Evolutionary conservation across 2,329 filamentous ascomycete species (phyloP).

Genomic region (Aspergillus oerlinghausenensis): DNA sequence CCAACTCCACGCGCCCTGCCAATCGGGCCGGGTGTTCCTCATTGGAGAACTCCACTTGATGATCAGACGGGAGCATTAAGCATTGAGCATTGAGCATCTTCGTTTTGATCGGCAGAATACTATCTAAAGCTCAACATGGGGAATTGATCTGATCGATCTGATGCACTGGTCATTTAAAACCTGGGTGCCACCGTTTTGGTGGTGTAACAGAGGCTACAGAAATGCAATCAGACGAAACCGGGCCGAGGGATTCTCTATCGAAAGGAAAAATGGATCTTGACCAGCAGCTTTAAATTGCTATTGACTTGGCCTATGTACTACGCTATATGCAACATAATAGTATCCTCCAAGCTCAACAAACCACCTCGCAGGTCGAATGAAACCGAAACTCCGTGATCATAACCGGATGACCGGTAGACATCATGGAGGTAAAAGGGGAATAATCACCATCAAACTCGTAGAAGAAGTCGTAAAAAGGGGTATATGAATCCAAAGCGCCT

Average conservation of each 20-base stretch:
- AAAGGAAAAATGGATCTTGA: not conserved
- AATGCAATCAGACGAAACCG: not conserved
- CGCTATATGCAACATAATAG: not conserved
- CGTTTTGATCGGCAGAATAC: not conserved
- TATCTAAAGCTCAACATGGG: not conserved
- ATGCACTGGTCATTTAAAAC: not conserved
- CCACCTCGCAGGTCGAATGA: conserved; percentile 1
- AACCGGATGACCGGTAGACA: conserved; percentile 1
- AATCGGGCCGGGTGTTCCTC: not conserved
- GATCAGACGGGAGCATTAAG: not conserved
- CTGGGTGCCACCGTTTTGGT: too few relatives aligned
- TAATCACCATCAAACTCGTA: conserved; percentile 31
- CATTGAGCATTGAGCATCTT: not conserved
- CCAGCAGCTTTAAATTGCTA: not conserved
- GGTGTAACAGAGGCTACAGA: not conserved
- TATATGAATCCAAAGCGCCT: conserved; percentile 19
- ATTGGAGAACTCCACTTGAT: not conserved
- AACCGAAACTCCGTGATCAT: not conserved
- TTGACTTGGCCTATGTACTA: not conserved
- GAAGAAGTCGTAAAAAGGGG: conserved; percentile 22
- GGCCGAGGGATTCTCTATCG: too few relatives aligned
- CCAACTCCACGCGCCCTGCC: not conserved
- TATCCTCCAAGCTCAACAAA: not conserved
- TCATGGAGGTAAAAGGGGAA: conserved; percentile 3
- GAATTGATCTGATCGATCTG: not conserved